Conservation (phyloP, 108 stramenopile genomes). For the Aurantiochytrium sp. region DNA sequence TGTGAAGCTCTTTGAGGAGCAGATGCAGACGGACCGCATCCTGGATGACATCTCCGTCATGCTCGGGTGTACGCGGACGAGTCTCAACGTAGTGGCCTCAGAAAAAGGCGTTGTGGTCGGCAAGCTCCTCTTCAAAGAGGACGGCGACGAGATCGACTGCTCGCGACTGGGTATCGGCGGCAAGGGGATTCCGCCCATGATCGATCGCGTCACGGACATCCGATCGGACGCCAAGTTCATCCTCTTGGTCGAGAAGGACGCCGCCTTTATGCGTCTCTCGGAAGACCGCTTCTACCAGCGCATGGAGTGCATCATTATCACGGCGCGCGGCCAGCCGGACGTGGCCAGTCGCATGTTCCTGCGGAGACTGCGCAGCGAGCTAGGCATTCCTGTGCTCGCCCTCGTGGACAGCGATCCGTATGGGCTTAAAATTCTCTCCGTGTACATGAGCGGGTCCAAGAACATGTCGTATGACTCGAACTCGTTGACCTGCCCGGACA, state of each 20-base stretch:
- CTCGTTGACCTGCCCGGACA: constrained; percentile 89
- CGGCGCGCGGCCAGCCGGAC: constrained; percentile 96
- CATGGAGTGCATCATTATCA: constrained; percentile 95
- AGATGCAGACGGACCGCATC: constrained; percentile 82
- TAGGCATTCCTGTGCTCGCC: constrained; percentile 89
- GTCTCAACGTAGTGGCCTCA: constrained; percentile 89
- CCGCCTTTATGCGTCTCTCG: constrained; percentile 95
- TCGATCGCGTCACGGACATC: constrained; percentile 91
- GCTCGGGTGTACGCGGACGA: constrained; percentile 90
- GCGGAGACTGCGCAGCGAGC: constrained; percentile 59
- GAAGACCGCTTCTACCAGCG: constrained; percentile 78
- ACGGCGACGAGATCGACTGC: constrained; percentile 93
- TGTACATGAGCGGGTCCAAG: constrained; percentile 85
- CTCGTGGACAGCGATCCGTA: constrained; percentile 95
- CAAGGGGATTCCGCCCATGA: constrained; percentile 93
- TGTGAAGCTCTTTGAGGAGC: constrained; percentile 93
- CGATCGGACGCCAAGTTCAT: constrained; percentile 88
- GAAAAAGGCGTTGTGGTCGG: constrained; percentile 97
- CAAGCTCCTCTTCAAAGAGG: constrained; percentile 73
- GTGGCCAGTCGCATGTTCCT: constrained; percentile 81
- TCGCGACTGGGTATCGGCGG: constrained; percentile 82
- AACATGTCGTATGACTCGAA: constrained; percentile 74
- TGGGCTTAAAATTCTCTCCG: constrained; percentile 91
- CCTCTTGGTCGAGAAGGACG: constrained; percentile 93
- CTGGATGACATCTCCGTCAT: constrained; percentile 91